A percentile compares a stretch with the other conserved stretches of the same genome.
phyloP scores from a whole-genome alignment of 805 yeast species.

The Komagataella phaffii region DNA sequence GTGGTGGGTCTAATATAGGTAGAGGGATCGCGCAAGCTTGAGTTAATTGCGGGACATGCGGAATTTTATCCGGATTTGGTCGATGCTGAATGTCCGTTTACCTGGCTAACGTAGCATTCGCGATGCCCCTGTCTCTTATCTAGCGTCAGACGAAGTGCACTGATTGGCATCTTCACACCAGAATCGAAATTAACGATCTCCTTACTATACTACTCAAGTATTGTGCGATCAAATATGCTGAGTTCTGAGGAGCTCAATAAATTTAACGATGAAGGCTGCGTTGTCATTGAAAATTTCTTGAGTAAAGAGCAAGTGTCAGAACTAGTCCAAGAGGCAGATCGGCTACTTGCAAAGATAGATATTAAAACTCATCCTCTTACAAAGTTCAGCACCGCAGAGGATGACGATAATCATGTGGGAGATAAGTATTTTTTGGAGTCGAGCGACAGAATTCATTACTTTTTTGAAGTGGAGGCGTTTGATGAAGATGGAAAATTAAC shows the following conservation, averaged over 20 bases:
- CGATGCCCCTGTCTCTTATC: neutral
- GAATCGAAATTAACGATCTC: neutral
- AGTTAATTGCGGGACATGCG: neutral
- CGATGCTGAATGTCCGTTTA: neutral
- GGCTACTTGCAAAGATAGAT: slow-evolving; percentile 35
- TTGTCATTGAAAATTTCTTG: slow-evolving; percentile 46
- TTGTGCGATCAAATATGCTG: slow-evolving; percentile 10
- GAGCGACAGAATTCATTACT: slow-evolving; percentile 53
- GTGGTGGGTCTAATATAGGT: neutral
- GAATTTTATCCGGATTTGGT: neutral
- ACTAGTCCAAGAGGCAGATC: slow-evolving; percentile 28
- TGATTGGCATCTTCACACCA: neutral
- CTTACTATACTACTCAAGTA: neutral
- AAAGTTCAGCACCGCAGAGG: slow-evolving; percentile 44
- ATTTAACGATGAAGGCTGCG: slow-evolving; percentile 45
- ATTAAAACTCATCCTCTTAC: slow-evolving; percentile 51
- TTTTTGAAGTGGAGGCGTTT: slow-evolving; percentile 63
- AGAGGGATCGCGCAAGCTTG: neutral
- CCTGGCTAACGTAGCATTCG: neutral
- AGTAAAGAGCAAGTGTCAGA: slow-evolving; percentile 22
- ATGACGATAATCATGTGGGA: slow-evolving; percentile 48
- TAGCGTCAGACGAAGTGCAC: neutral
- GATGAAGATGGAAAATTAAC: slow-evolving; percentile 34
- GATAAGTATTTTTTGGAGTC: slow-evolving; percentile 61
- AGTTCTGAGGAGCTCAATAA: slow-evolving; percentile 33